Evolutionary conservation across 2,329 filamentous ascomycete genomes (phyloP).

Genomic region (Pestalotiopsis sp.): DNA sequence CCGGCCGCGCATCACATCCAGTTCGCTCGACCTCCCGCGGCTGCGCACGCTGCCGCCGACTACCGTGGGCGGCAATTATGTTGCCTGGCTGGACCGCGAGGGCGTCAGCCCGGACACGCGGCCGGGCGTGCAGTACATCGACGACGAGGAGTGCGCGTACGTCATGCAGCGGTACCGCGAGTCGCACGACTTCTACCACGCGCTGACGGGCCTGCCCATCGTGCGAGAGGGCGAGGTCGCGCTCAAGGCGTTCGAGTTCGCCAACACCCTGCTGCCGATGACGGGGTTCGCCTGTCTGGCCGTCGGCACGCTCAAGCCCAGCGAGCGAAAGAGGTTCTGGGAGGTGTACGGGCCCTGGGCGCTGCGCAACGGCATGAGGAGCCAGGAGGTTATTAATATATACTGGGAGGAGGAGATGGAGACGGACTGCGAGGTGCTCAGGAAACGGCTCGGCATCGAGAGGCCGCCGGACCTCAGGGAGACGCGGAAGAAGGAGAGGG

Average conservation of each 20-base stretch:
- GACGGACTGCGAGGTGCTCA: slow-evolving; percentile 75
- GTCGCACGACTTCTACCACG: slow-evolving; percentile 97
- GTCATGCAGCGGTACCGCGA: slow-evolving; percentile 98
- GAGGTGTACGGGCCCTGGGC: slow-evolving; percentile 87
- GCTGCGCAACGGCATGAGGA: slow-evolving; percentile 73
- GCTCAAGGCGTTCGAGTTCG: slow-evolving; percentile 97
- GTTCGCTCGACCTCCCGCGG: slow-evolving; percentile 63
- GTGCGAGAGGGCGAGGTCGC: slow-evolving; percentile 95
- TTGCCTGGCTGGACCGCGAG: slow-evolving; percentile 89
- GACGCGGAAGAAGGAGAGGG: slow-evolving; percentile 69
- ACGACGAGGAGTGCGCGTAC: slow-evolving; percentile 94
- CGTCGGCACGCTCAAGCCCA: slow-evolving; percentile 80
- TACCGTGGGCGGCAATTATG: slow-evolving; percentile 80
- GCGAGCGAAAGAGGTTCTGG: slow-evolving; percentile 76
- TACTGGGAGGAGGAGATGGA: slow-evolving; percentile 97
- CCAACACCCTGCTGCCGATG: slow-evolving; percentile 94
- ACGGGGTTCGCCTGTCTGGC: slow-evolving; percentile 84
- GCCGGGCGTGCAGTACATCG: slow-evolving; percentile 80
- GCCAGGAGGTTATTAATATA: slow-evolving; percentile 86
- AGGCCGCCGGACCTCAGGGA: slow-evolving; percentile 81
- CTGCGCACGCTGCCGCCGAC: slow-evolving; percentile 72
- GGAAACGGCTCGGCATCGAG: slow-evolving; percentile 78
- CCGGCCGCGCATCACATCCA: slow-evolving; percentile 82
- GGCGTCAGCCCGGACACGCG: slow-evolving; percentile 91
- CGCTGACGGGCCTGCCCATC: slow-evolving; percentile 84